A percentile compares a stretch with the other conserved stretches of the same genome.
Conservation (phyloP, 306 rosid genomes). For the Prinsepia uniflora region DNA sequence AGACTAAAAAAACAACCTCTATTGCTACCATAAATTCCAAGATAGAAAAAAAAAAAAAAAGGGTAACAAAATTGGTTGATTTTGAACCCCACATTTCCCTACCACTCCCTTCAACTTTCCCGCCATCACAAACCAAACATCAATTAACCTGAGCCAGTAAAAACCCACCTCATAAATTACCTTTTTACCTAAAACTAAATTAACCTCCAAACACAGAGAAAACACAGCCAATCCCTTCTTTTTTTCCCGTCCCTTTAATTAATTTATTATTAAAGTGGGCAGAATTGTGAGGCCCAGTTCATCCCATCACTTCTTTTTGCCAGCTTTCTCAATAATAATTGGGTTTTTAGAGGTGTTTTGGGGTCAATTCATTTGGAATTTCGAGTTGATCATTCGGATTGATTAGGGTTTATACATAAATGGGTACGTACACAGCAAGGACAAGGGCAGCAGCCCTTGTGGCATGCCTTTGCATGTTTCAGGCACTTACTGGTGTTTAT, state of each 20-base stretch:
- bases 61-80: too few species aligned
- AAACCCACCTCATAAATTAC: background rate
- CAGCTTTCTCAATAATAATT: background rate
- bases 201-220: background rate
- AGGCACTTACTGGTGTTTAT: constrained; percentile 38
- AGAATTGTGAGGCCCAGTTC: background rate
- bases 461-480: constrained; percentile 49
- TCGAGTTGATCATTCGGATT: too few species aligned
- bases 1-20: too few species aligned
- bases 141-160: background rate
- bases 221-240: background rate
- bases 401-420: too few species aligned
- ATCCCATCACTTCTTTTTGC: background rate
- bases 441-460: constrained; percentile 11
- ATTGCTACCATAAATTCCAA: too few species aligned
- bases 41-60: too few species aligned
- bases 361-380: background rate
- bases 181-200: background rate
- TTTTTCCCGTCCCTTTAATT: background rate
- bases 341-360: background rate
- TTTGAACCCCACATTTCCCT: too few species aligned
- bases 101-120: constrained; percentile 12
- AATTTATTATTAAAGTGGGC: background rate
- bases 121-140: constrained; percentile 16
- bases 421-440: background rate